Evolutionary conservation across 306 rosid species (phyloP).

Genomic region (Carpinus fangiana): DNA sequence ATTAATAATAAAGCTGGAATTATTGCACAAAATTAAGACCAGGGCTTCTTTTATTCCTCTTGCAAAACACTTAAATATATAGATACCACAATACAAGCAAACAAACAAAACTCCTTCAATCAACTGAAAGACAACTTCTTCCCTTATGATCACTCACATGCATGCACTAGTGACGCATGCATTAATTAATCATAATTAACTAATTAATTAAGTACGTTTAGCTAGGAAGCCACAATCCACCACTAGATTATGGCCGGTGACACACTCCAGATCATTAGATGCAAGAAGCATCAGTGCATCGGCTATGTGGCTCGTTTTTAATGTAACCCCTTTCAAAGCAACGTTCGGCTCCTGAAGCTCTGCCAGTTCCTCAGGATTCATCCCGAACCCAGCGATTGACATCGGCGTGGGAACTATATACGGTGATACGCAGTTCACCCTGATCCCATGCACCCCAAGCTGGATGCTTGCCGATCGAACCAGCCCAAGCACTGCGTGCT

Average conservation of each 20-base stretch:
- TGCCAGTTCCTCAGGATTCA: background rate
- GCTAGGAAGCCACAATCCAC: slow-evolving; percentile 41
- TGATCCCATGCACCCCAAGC: slow-evolving; percentile 41
- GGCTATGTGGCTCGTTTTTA: slow-evolving; percentile 39
- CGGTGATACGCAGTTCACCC: slow-evolving; percentile 60
- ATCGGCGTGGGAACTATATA: slow-evolving; percentile 40
- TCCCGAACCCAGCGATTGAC: background rate
- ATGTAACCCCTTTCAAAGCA: slow-evolving; percentile 41
- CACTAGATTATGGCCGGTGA: slow-evolving; percentile 41
- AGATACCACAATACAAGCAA: too few species aligned
- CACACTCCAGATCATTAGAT: slow-evolving; percentile 33
- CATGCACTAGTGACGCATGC: too few species aligned
- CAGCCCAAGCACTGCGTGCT: slow-evolving; percentile 56
- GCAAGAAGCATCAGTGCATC: slow-evolving; percentile 44
- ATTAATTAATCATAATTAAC: too few species aligned
- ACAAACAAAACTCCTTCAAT: too few species aligned
- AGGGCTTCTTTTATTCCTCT: too few species aligned
- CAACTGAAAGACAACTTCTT: too few species aligned
- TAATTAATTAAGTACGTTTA: background rate
- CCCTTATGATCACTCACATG: too few species aligned
- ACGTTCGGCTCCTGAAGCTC: background rate
- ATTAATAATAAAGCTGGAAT: too few species aligned
- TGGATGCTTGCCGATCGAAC: slow-evolving; percentile 44
- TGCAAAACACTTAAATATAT: too few species aligned
- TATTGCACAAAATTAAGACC: too few species aligned